phyloP scores from a whole-genome alignment of 2,329 filamentous ascomycete genomes.

The Penicillium sp. region DNA sequence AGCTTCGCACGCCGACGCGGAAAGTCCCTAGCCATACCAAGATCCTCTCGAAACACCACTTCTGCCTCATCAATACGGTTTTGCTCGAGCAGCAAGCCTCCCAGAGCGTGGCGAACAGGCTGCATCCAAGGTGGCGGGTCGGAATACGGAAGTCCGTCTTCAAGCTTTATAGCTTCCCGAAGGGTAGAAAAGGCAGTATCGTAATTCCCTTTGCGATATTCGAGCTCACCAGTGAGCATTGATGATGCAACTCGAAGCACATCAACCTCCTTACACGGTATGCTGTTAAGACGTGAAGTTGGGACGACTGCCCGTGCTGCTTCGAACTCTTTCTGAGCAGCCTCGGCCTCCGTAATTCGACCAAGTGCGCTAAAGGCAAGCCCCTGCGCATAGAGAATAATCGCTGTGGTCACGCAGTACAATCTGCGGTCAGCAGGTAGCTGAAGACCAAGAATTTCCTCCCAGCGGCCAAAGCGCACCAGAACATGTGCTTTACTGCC shows the following conservation, averaged over 20 bases:
- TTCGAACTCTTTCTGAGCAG: constrained; percentile 44
- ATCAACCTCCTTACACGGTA: constrained; percentile 45
- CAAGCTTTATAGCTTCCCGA: constrained; percentile 48
- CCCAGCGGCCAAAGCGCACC: constrained; percentile 63
- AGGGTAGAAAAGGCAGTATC: constrained; percentile 52
- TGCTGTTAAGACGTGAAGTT: constrained; percentile 55
- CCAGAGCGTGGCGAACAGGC: constrained; percentile 59
- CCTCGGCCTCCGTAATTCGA: constrained; percentile 45
- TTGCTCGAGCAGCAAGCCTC: constrained; percentile 58
- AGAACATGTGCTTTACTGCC: constrained; percentile 58
- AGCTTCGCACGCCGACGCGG: constrained; percentile 56
- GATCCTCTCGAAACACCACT: constrained; percentile 50
- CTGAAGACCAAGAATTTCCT: constrained; percentile 50
- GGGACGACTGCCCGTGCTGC: constrained; percentile 46
- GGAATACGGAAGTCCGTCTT: constrained; percentile 57
- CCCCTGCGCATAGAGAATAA: constrained; percentile 57
- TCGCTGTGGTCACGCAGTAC: constrained; percentile 60
- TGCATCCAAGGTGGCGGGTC: constrained; percentile 73
- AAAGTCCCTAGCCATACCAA: constrained; percentile 46
- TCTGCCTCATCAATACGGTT: constrained; percentile 47
- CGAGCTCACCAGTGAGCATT: constrained; percentile 64
- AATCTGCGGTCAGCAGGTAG: constrained; percentile 50
- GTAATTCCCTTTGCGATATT: constrained; percentile 54
- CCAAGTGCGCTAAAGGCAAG: constrained; percentile 54
- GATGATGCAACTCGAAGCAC: constrained; percentile 53